A percentile compares a stretch with the other conserved stretches of the same genome.
Evolutionary conservation across 2,329 filamentous ascomycete species (phyloP).

Genomic region (Coniochaeta hoffmannii): DNA sequence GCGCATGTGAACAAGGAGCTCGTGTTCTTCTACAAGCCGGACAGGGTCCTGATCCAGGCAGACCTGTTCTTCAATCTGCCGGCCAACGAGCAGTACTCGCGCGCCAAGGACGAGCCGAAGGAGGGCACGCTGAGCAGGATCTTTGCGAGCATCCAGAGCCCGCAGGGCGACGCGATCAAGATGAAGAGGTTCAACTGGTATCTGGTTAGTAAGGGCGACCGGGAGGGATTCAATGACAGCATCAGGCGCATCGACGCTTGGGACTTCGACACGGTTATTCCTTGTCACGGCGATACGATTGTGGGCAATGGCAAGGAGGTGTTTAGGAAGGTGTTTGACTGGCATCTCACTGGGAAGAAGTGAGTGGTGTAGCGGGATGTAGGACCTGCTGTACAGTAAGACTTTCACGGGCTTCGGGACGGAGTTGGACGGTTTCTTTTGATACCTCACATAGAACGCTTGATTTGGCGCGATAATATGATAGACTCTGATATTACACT

Average conservation of each 20-base stretch:
- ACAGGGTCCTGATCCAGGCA: constrained; percentile 74
- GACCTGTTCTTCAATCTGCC: constrained; percentile 92
- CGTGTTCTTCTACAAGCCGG: constrained; percentile 77
- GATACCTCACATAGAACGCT: too few relatives aligned
- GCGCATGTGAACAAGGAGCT: constrained; percentile 79
- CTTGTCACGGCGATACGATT: constrained; percentile 89
- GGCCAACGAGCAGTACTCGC: constrained; percentile 74
- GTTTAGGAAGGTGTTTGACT: constrained; percentile 71
- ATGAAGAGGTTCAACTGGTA: constrained; percentile 84
- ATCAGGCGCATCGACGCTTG: constrained; percentile 63
- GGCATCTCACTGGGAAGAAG: constrained; percentile 56
- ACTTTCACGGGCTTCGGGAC: neutral
- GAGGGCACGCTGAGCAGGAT: constrained; percentile 32
- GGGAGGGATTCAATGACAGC: constrained; percentile 62
- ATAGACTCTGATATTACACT: too few relatives aligned
- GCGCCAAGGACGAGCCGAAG: constrained; percentile 38
- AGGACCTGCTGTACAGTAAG: neutral
- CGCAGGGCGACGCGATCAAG: constrained; percentile 59
- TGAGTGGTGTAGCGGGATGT: neutral
- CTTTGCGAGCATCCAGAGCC: constrained; percentile 49
- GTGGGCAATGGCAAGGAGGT: constrained; percentile 63
- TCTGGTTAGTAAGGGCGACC: constrained; percentile 49
- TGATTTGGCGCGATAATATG: too few relatives aligned
- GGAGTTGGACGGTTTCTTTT: neutral
- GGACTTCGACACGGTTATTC: constrained; percentile 81